These are phyloP conservation scores for Ilyonectria mors-panacis DNA, from an alignment of 2,329 filamentous ascomycete species.

Conservation along the genomic window DNA sequence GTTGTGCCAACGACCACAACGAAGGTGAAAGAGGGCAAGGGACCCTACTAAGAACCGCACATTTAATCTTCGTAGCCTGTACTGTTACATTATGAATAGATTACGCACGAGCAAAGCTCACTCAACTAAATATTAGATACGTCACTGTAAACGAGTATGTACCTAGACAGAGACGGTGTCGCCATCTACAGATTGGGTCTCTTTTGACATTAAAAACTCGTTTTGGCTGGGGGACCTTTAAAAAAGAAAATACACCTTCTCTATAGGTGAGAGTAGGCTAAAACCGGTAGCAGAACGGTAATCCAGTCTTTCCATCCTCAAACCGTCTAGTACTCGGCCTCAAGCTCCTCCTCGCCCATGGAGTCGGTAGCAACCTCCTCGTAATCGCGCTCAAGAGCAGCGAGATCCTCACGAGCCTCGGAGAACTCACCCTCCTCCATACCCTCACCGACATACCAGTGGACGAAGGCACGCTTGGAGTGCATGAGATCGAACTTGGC, in stretches of 20 bases:
- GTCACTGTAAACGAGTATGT: neutral
- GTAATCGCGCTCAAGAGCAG: constrained; percentile 97
- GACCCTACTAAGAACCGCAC: too few relatives aligned
- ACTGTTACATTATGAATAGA: neutral
- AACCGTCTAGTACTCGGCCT: constrained; percentile 87
- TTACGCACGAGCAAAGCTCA: neutral
- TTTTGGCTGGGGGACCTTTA: constrained; percentile 53
- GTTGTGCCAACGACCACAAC: too few relatives aligned
- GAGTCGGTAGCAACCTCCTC: constrained; percentile 98
- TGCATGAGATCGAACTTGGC: constrained; percentile 99
- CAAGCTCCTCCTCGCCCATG: constrained; percentile 86
- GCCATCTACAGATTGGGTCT: constrained; percentile 52
- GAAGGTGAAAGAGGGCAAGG: too few relatives aligned
- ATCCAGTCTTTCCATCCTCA: constrained; percentile 43
- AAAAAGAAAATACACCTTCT: constrained; percentile 58
- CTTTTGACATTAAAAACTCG: constrained; percentile 57
- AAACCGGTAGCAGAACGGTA: constrained; percentile 44
- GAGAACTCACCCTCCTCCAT: constrained; percentile 99
- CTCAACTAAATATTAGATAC: neutral
- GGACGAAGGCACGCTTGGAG: constrained; percentile 99
- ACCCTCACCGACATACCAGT: constrained; percentile 99
- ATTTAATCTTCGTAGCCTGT: too few relatives aligned
- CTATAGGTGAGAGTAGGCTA: constrained; percentile 50
- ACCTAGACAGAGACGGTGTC: constrained; percentile 12
- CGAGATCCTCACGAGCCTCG: constrained; percentile 98